Evolutionary conservation across 2,329 filamentous ascomycete species (phyloP).

Genomic region (Drechslerella stenobrocha): DNA sequence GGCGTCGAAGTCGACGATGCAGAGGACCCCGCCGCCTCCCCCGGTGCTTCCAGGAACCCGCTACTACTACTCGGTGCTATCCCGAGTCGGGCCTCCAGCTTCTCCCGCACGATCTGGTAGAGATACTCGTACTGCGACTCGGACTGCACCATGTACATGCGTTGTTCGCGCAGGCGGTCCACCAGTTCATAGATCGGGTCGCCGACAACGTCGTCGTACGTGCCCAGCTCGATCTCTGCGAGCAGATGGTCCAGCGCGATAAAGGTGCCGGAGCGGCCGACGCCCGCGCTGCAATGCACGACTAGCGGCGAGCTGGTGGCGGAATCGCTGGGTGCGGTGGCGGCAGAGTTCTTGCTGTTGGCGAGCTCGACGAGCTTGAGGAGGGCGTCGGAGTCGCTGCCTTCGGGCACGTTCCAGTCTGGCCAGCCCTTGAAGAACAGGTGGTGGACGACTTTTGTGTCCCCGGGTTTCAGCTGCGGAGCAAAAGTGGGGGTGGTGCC

Average conservation of each 20-base stretch:
- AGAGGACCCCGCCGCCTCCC: too few relatives aligned
- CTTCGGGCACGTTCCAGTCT: conserved; percentile 56
- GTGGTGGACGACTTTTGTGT: conserved; percentile 53
- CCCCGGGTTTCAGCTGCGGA: conserved; percentile 38
- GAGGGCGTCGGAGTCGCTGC: conserved; percentile 60
- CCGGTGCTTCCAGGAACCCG: conserved; percentile 50
- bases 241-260: conserved; percentile 93
- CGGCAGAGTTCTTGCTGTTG: conserved; percentile 55
- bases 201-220: conserved; percentile 60
- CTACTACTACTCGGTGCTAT: conserved; percentile 54
- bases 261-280: conserved; percentile 92
- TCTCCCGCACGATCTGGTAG: conserved; percentile 77
- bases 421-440: conserved; percentile 54
- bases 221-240: conserved; percentile 75
- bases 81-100: conserved; percentile 58
- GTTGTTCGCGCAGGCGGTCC: conserved; percentile 77
- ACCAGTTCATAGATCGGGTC: conserved; percentile 81
- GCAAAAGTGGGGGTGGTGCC: conserved; percentile 9
- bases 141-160: conserved; percentile 93
- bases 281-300: conserved; percentile 74
- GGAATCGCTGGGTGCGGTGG: conserved; percentile 56
- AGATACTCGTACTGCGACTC: conserved; percentile 83
- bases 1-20: conserved; percentile 24
- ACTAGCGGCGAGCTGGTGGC: conserved; percentile 24
- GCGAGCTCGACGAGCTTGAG: conserved; percentile 60